Conservation (phyloP, 352 stramenopile genomes). For the Pythium dissotocum region DNA sequence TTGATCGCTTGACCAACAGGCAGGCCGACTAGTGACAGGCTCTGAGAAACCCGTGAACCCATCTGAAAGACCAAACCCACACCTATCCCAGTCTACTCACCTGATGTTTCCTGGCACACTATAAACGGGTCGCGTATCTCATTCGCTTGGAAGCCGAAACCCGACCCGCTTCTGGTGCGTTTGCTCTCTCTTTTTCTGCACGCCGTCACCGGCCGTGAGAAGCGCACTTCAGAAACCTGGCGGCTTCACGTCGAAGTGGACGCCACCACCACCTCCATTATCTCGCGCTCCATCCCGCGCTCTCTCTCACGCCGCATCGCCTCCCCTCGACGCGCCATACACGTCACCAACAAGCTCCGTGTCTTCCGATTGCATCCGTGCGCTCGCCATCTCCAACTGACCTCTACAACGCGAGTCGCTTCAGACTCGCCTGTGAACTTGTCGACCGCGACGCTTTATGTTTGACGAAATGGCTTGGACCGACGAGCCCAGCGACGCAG, state of each 20-base stretch:
- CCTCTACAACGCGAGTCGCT: not conserved
- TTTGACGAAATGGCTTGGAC: slow-evolving; percentile 32
- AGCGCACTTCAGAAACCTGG: slow-evolving; percentile 31
- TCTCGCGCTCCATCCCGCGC: not conserved
- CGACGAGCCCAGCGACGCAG: slow-evolving; percentile 11
- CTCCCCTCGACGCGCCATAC: not conserved
- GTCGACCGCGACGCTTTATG: slow-evolving; percentile 8
- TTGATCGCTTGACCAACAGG: not conserved
- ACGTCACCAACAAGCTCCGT: not conserved
- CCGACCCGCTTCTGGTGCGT: not conserved
- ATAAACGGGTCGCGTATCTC: not conserved
- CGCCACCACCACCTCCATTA: not conserved
- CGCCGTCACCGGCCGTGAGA: slow-evolving; percentile 24
- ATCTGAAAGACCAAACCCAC: not conserved
- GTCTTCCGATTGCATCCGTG: not conserved
- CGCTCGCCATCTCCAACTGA: not conserved
- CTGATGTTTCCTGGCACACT: no score
- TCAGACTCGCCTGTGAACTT: not conserved
- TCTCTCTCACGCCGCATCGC: not conserved
- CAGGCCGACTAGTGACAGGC: not conserved
- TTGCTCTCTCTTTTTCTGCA: slow-evolving; percentile 29
- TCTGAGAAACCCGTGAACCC: not conserved
- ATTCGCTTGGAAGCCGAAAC: not conserved
- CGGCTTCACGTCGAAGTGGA: slow-evolving; percentile 27
- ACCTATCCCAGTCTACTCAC: not conserved